Percentiles rank a stretch among this genome's conserved stretches.
phyloP scores from a whole-genome alignment of 352 stramenopile genomes.

The Globisporangium cylindrosporum region DNA sequence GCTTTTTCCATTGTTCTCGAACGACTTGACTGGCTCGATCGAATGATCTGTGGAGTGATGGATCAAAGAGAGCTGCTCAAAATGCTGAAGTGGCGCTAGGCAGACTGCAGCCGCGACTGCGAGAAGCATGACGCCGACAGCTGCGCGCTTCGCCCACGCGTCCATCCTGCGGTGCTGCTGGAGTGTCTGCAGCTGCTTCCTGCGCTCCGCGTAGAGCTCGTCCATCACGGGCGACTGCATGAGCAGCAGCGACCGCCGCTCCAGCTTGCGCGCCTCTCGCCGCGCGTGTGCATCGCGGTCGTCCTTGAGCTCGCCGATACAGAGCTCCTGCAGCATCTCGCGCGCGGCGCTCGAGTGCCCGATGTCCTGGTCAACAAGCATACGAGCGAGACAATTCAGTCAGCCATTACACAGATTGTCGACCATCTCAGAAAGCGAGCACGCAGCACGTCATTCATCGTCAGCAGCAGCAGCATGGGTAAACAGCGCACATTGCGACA shows the following conservation, averaged over 20 bases:
- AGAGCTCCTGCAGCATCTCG: conserved; percentile 87
- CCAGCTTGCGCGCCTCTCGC: conserved; percentile 20
- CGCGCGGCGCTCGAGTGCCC: conserved; percentile 89
- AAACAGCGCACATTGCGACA: not conserved
- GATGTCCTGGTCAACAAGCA: conserved; percentile 64
- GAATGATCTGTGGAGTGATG: no score
- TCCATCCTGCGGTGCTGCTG: not conserved
- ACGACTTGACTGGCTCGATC: not conserved
- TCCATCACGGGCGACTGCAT: conserved; percentile 18
- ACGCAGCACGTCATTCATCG: not conserved
- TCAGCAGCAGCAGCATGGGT: not conserved
- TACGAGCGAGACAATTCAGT: not conserved
- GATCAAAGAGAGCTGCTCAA: not conserved
- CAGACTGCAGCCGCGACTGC: not conserved
- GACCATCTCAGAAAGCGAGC: not conserved
- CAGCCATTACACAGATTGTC: not conserved
- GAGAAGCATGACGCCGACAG: not conserved
- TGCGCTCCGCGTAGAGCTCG: not conserved
- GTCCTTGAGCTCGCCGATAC: conserved; percentile 73
- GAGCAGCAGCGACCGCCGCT: conserved; percentile 28
- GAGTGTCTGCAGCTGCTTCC: conserved; percentile 1
- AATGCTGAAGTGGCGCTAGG: not conserved
- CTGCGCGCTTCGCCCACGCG: not conserved
- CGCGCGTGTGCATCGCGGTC: conserved; percentile 15
- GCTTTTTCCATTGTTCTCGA: not conserved